Percentiles rank a stretch among this genome's conserved stretches.
Evolutionary conservation across 345 rosid species (phyloP).

Genomic region (Citrus reticulata): DNA sequence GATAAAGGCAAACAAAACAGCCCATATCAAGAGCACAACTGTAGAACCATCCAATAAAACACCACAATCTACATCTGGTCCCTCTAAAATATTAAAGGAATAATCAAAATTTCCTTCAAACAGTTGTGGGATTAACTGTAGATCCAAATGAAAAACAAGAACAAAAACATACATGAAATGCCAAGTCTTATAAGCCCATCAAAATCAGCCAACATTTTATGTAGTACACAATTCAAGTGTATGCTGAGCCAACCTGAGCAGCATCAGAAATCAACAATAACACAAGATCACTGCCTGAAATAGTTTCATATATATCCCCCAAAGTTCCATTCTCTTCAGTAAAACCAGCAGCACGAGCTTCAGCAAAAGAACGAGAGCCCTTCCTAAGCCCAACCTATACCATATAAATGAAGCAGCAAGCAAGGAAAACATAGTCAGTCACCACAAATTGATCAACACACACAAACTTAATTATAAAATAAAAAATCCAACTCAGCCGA

Average conservation of each 20-base stretch:
- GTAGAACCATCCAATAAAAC: not conserved
- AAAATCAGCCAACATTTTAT: not conserved
- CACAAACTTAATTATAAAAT: not conserved
- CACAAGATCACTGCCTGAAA: slow-evolving; percentile 91
- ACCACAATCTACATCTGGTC: not conserved
- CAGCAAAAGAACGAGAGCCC: slow-evolving; percentile 82
- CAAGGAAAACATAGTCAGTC: not conserved
- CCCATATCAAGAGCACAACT: not conserved
- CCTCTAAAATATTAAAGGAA: not conserved
- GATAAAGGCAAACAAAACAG: not conserved
- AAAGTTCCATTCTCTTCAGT: slow-evolving; percentile 78
- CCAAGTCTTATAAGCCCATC: not conserved
- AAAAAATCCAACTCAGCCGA: not conserved
- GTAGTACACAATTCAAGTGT: not conserved
- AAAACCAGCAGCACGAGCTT: slow-evolving; percentile 90
- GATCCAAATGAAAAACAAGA: not conserved
- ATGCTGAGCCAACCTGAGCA: slow-evolving; percentile 57
- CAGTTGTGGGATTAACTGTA: not conserved
- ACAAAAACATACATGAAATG: not conserved
- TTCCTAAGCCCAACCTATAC: slow-evolving; percentile 80
- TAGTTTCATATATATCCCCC: slow-evolving; percentile 90
- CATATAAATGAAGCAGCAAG: not conserved
- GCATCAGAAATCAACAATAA: slow-evolving; percentile 88
- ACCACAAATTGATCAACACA: not conserved
- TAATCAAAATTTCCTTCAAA: not conserved